phyloP scores from a whole-genome alignment of 331 rosid species.

The Erythrophleum ivorense region DNA sequence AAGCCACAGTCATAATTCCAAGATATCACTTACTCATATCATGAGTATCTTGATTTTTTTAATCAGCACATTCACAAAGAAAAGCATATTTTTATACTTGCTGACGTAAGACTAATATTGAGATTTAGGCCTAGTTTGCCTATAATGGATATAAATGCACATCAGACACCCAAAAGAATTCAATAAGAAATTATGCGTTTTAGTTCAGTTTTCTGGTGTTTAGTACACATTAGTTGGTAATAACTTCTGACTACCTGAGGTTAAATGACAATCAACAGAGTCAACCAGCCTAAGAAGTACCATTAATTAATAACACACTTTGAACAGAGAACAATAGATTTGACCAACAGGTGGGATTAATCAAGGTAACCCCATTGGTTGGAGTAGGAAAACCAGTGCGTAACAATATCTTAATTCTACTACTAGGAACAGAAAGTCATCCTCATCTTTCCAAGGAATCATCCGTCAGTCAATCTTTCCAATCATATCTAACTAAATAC shows the following conservation, averaged over 20 bases:
- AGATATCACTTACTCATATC: slow-evolving; percentile 6
- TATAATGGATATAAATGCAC: background rate
- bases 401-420: background rate
- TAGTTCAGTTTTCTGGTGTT: slow-evolving; percentile 10
- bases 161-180: slow-evolving; percentile 20
- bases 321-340: background rate
- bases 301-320: background rate
- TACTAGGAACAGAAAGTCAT: background rate
- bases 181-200: background rate
- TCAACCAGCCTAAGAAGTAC: background rate
- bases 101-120: background rate
- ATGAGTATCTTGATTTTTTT: background rate
- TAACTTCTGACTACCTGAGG: background rate
- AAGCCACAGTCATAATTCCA: slow-evolving; percentile 10
- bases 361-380: background rate
- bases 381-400: background rate
- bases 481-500: too few relatives aligned
- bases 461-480: too few relatives aligned
- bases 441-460: too few relatives aligned
- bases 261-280: background rate
- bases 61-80: background rate
- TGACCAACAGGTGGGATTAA: background rate
- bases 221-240: background rate
- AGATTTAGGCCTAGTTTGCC: slow-evolving; percentile 1
- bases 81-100: background rate